phyloP scores from a whole-genome alignment of 1,284 basidiomycete species.

The Malassezia japonica region DNA sequence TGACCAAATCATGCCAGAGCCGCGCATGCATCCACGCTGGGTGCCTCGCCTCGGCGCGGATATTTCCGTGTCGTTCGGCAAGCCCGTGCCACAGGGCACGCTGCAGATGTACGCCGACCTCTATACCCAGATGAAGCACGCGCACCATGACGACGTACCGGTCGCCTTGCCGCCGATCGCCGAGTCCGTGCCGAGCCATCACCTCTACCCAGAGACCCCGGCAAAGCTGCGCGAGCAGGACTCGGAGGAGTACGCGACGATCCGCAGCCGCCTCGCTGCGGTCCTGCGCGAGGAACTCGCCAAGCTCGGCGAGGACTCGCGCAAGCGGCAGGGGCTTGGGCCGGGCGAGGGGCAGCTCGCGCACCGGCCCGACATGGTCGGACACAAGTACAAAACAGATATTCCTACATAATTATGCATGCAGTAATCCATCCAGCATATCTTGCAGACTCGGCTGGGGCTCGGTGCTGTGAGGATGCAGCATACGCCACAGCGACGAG shows the following conservation, averaged over 20 bases:
- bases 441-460: neutral
- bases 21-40: constrained; percentile 29
- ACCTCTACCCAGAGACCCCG: neutral
- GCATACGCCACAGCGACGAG: neutral
- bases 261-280: constrained; percentile 18
- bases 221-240: constrained; percentile 4
- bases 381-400: neutral
- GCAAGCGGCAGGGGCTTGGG: neutral
- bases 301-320: constrained; percentile 7
- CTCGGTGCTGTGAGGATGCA: neutral
- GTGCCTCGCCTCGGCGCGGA: constrained; percentile 32
- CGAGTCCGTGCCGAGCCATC: neutral
- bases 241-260: neutral
- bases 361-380: constrained; percentile 3
- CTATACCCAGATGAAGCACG: neutral
- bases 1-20: constrained; percentile 44
- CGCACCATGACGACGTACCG: neutral
- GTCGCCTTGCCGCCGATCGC: neutral
- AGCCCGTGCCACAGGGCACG: constrained; percentile 18
- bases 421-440: neutral
- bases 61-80: constrained; percentile 35
- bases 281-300: constrained; percentile 14
- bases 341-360: constrained; percentile 6
- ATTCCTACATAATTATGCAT: neutral
- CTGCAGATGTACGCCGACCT: neutral